phyloP scores from a whole-genome alignment of 352 stramenopile species.

The Globisporangium nunn region DNA sequence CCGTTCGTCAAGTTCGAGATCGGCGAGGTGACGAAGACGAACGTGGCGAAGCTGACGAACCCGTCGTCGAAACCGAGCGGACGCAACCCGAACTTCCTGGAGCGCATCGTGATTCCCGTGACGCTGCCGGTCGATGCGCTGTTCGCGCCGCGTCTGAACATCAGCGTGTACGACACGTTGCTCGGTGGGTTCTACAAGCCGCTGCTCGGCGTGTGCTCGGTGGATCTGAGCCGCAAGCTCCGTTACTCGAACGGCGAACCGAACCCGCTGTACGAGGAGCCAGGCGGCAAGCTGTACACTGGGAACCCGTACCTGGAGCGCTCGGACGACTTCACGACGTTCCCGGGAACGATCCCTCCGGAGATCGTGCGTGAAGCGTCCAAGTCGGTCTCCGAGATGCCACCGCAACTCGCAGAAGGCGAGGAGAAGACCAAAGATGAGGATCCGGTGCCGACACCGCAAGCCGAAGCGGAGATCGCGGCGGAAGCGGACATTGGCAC shows the following conservation, averaged over 20 bases:
- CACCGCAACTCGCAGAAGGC: not conserved
- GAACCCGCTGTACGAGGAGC: constrained; percentile 49
- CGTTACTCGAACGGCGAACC: constrained; percentile 51
- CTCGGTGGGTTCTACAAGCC: constrained; percentile 83
- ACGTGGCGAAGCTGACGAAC: constrained; percentile 63
- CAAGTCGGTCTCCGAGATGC: too few relatives aligned
- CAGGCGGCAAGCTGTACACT: constrained; percentile 20
- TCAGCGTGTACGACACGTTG: constrained; percentile 79
- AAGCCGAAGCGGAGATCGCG: not conserved
- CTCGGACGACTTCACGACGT: constrained; percentile 48
- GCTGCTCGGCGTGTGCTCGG: constrained; percentile 62
- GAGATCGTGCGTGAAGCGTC: constrained; percentile 7
- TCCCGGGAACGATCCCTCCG: constrained; percentile 33
- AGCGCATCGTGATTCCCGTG: constrained; percentile 78
- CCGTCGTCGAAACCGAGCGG: constrained; percentile 70
- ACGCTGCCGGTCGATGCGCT: constrained; percentile 79
- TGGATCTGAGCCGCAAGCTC: constrained; percentile 75
- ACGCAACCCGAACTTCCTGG: constrained; percentile 85
- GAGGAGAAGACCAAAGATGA: not conserved
- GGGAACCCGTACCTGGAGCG: constrained; percentile 67
- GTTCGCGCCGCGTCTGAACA: constrained; percentile 79
- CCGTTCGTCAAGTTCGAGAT: constrained; percentile 85
- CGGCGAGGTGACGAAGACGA: constrained; percentile 51
- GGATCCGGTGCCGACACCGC: constrained; percentile 2
- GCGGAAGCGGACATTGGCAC: constrained; percentile 9